Conservation (phyloP, 1,284 basidiomycete species). For the Athelia sp. region DNA sequence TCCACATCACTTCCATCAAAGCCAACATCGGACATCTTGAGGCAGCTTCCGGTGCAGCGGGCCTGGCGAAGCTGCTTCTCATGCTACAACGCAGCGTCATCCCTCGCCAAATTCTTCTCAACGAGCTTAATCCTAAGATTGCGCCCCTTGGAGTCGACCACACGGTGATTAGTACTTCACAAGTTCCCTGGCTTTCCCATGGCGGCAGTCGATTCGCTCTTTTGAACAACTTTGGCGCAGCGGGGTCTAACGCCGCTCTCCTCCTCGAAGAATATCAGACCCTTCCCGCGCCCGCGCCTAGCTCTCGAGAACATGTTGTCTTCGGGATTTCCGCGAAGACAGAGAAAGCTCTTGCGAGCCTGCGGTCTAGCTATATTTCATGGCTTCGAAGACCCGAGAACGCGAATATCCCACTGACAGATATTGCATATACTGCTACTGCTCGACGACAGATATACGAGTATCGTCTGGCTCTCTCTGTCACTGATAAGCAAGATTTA, state of each 20-base stretch:
- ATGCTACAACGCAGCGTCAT: slow-evolving; percentile 57
- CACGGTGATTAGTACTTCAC: slow-evolving; percentile 40
- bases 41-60: slow-evolving; percentile 67
- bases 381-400: slow-evolving; percentile 34
- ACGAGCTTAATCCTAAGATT: slow-evolving; percentile 52
- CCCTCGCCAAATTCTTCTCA: slow-evolving; percentile 56
- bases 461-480: slow-evolving; percentile 46
- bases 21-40: slow-evolving; percentile 72
- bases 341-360: slow-evolving; percentile 34
- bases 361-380: slow-evolving; percentile 40
- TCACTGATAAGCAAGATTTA: slow-evolving; percentile 37
- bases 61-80: slow-evolving; percentile 64
- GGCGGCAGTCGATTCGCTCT: slow-evolving; percentile 44
- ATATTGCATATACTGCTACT: slow-evolving; percentile 62
- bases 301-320: slow-evolving; percentile 22
- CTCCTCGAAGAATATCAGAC: slow-evolving; percentile 48
- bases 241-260: slow-evolving; percentile 64
- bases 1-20: slow-evolving; percentile 66
- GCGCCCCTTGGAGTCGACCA: slow-evolving; percentile 42
- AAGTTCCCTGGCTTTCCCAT: slow-evolving; percentile 37
- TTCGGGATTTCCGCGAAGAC: slow-evolving; percentile 62
- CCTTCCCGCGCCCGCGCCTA: slow-evolving; percentile 2
- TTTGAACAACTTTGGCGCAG: slow-evolving; percentile 71
- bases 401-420: slow-evolving; percentile 27
- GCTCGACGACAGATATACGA: slow-evolving; percentile 54